Evolutionary conservation across 108 stramenopile species (phyloP), one percentile per base, ranked within the genome.

Genomic region (Discostella stelligeroides): DNA sequence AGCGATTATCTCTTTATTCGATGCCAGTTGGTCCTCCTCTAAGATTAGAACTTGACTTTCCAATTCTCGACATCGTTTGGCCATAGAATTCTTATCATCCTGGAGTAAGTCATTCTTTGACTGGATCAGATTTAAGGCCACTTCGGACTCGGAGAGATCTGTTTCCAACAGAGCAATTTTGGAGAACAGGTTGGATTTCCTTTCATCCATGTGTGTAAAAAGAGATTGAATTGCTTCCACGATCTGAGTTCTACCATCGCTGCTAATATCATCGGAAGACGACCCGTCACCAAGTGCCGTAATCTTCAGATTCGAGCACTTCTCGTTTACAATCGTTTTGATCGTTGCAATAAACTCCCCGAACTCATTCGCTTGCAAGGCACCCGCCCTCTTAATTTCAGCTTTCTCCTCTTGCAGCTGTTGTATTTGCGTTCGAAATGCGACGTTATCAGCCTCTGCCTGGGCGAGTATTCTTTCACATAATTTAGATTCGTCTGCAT

Each of bases 401-500:
- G 51, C 65, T 29, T 70, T 73, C 39, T 73, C 53, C 12, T 43
- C 72, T 42, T 67, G 43, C 39, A 73, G 54, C 42, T 73, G 57
- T 40, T 63, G 43, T 56, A 71, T 67, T 39, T 72, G 77, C 18
- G 66, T 48, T 10, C 77, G 77, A 50, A 64, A 67, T 28, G 59
- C 41, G 21, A 79, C 77, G 30, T 65, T 67, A 23, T 79, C 77
- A 14, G 77, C 46, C 54, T 79, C 77, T 41, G 77, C 70, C 41
- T 79, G 66, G 38, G 65, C 77, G 15, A 79, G 59, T 40, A 79
- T 79, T 62, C 77, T 45, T 47, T 79, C 68, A 58, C 77, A 67
- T 12, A 79, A 40, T 20, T 72, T 79, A 34, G 70, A 47, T 20
- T 72, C 70, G 18, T 62, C 60, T 24, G 60, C 27, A 4, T 59